Conservation (phyloP, 768 basidiomycete genomes). For the Punctularia strigosozonata region DNA sequence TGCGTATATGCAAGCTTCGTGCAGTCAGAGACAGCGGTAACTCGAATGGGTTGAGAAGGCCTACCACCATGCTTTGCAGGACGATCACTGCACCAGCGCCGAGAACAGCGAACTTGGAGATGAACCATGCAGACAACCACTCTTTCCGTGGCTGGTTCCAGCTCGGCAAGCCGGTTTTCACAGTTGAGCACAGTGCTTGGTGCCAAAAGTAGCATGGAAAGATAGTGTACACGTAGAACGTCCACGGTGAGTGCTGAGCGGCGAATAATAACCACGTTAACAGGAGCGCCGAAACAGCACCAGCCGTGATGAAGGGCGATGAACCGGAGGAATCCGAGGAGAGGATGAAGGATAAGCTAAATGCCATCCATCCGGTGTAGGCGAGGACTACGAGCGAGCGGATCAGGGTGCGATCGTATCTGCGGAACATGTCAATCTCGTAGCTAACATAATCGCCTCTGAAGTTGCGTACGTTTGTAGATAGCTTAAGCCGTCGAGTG, state of each 20-base stretch:
- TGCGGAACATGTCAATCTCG: constrained; percentile 11
- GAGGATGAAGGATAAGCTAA: constrained; percentile 46
- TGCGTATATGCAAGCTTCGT: constrained; percentile 57
- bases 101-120: constrained; percentile 7
- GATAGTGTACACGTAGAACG: constrained; percentile 62
- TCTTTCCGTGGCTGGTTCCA: not conserved
- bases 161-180: not conserved
- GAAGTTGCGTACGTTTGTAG: constrained; percentile 45
- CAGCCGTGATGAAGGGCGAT: constrained; percentile 8
- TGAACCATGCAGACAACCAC: constrained; percentile 1
- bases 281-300: constrained; percentile 18
- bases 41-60: constrained; percentile 15
- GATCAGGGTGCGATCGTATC: constrained; percentile 68
- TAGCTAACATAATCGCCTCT: not conserved
- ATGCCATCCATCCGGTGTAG: constrained; percentile 72
- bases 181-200: constrained; percentile 23
- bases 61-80: constrained; percentile 64
- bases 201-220: constrained; percentile 77
- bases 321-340: constrained; percentile 25
- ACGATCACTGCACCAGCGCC: constrained; percentile 23
- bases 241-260: constrained; percentile 55
- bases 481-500: constrained; percentile 58
- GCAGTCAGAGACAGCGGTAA: not conserved
- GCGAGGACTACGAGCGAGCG: constrained; percentile 56
- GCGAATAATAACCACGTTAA: constrained; percentile 40